Base-by-base conservation (phyloP, 192 early-diverging fungal species). In the Pilaira anomala region DNA sequence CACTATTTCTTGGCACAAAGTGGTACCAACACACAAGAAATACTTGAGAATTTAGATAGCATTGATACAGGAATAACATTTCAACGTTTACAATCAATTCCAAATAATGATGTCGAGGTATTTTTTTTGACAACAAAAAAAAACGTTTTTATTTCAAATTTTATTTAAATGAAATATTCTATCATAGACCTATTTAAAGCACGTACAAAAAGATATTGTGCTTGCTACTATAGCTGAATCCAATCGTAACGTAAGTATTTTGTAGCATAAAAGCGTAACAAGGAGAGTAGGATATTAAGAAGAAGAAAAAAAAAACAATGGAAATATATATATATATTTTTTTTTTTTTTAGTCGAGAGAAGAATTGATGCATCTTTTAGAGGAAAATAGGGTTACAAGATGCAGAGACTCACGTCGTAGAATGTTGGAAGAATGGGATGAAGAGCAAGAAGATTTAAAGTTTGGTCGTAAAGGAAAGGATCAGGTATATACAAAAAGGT, bases 1-100 rank as follows among this genome's bases (percentile, higher is more conserved):
- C 61, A 63, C 52, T 25, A 40, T 16, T 63, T 63, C 25, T 16
- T 63, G 28, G 49, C 61, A 21, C 33, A 63, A 8, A 48, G 36
- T 51, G 61, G 61, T 14, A 40, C 50, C 0, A 52, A 63, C n/a
- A 52, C 48, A n/a, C 39, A 52, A 42, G 30, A 63, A 18, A 19
- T 49, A 40, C 13, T 21, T 9, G 48, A 63, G 22, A 40, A 19
- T 2, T 18, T 63, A 18, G 24, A 52, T 1, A 41, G 49, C 14
- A 24, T 63, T 26, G 49, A 52, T 41, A 28, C 48, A 1, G 22
- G 26, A 41, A 52, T 19, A 12, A 18, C 39, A 2, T 57, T 57
- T 39, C 9, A 36, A 21, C 39, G 36, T 58, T 42, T 24, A 18
- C 19, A 63, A 11, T 21, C 9, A 42, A 41, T 3, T 8, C 21